phyloP scores from a whole-genome alignment of 139 green algal species.

The Volvox reticuliferus region DNA sequence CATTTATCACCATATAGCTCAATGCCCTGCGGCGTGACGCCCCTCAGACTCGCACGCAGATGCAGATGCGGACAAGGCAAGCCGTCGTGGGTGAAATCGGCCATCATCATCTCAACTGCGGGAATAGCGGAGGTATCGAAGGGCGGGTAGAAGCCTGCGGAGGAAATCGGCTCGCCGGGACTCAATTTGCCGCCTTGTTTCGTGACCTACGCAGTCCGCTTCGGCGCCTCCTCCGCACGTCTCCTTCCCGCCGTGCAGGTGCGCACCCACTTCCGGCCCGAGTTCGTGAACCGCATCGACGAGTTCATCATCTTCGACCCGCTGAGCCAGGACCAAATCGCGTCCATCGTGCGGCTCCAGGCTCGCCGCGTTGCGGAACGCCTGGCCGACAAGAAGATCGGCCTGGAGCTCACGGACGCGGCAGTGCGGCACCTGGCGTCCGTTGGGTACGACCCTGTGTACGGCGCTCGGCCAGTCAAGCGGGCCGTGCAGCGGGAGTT shows the following conservation, averaged over 20 bases:
- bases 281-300: constrained; percentile 99
- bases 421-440: constrained; percentile 86
- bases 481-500: constrained; percentile 93
- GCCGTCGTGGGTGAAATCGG: too few relatives aligned
- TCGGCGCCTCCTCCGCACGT: neutral
- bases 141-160: too few relatives aligned
- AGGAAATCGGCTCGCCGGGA: too few relatives aligned
- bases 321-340: constrained; percentile 89
- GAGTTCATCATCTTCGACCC: constrained; percentile 99
- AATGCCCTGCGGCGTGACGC: too few relatives aligned
- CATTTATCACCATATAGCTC: too few relatives aligned
- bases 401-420: constrained; percentile 76
- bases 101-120: too few relatives aligned
- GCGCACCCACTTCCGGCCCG: constrained; percentile 93
- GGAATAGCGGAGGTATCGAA: too few relatives aligned
- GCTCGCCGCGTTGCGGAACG: constrained; percentile 75
- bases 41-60: too few relatives aligned
- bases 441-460: constrained; percentile 91
- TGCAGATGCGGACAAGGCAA: too few relatives aligned
- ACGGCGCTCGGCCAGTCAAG: constrained; percentile 93
- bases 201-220: too few relatives aligned
- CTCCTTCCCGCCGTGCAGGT: constrained; percentile 53
- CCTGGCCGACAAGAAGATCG: constrained; percentile 95
- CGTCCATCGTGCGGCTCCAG: constrained; percentile 83
- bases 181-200: too few relatives aligned